Evolutionary conservation across 305 asterid species (phyloP), one percentile per base, ranked within the genome.

Genomic region (Solanum hybrid): DNA sequence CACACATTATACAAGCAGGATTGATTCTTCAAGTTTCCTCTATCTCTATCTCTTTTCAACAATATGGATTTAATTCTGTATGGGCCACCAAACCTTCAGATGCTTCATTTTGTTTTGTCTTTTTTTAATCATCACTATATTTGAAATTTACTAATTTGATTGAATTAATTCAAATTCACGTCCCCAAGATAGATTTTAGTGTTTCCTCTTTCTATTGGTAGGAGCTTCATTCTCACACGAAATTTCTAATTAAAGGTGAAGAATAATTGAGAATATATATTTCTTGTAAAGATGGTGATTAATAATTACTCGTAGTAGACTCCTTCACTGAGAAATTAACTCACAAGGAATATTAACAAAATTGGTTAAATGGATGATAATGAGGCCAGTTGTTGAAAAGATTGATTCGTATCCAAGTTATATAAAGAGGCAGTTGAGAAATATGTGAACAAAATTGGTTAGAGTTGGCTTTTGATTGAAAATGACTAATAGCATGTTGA

Each of bases 81-180:
- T 84, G 88, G 31, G 76, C 76, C 88, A 84, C 76, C 88, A 84
- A 84, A 10, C 31, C 76, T 84, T 51, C 31, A 84, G 41, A 84
- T 51, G 88, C 75, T 84, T 37, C 88, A 45, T 29, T 27, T 41
- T 41, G 5, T 34, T 26, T 82, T 41, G 17, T 41, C 14, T 82
- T 82, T 81, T 61, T 37, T 39, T 80, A 70, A 11, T 24, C 32
- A 24, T 10, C 14, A 24, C 11, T 10, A 4, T 7, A 80, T 80
- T 80, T 4, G 0, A 77, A 77, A 31, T 15, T 77, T 17, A 32
- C 12, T 17, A 4, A 32, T 77, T 78, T 57, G 4, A 57, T 57
- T 57, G 6, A 32, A 32, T 32, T 32, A 4, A 77, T 17, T 17
- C 11, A 31, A 57, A 57, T 57, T 57, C 2, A 17, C 26, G 4